Evolutionary conservation across 176 grass and related monocot genomes (phyloP).

Genomic region (Aegilops tauschii): DNA sequence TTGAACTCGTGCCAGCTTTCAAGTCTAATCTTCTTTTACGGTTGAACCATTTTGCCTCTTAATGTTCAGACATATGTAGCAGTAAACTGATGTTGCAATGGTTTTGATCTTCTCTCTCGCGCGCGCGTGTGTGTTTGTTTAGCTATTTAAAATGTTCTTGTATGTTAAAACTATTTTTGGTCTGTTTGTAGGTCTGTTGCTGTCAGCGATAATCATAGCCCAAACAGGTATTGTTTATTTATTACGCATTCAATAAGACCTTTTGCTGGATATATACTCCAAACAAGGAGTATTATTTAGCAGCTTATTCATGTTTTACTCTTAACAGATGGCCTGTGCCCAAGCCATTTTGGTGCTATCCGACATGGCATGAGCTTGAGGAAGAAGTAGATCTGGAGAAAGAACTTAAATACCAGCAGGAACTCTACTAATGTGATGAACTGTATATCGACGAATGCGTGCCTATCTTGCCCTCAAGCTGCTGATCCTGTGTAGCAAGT

Average conservation of each 20-base stretch:
- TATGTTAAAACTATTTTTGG: not conserved
- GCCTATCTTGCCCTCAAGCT: no score
- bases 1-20: no score
- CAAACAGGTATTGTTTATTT: not conserved
- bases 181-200: not conserved
- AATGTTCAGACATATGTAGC: no score
- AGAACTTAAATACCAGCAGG: no score
- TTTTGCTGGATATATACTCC: not conserved
- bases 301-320: not conserved
- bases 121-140: not conserved
- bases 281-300: not conserved
- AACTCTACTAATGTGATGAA: no score
- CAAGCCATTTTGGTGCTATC: slow-evolving; percentile 5
- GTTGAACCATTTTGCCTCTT: no score
- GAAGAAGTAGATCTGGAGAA: not conserved
- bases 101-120: not conserved
- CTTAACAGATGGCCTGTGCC: not conserved
- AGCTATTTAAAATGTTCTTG: not conserved
- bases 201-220: not conserved
- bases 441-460: no score
- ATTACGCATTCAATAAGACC: not conserved
- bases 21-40: no score
- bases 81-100: no score
- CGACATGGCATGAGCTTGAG: not conserved
- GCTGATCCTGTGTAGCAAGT: no score